Conservation (phyloP, 2,329 filamentous ascomycete genomes). For the Xylariaceae sp. region DNA sequence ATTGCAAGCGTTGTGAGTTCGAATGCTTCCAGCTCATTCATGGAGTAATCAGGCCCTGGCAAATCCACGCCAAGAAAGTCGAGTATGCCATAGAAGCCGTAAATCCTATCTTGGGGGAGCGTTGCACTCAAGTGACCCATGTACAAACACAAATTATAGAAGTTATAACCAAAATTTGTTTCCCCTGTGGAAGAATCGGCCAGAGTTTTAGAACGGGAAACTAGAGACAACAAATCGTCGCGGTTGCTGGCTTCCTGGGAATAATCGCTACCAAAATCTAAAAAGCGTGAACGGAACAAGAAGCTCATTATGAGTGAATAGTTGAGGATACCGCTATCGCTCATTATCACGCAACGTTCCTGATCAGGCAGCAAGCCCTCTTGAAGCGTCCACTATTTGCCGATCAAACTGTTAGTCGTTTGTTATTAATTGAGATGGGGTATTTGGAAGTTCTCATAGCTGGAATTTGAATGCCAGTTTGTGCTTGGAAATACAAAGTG, state of each 20-base stretch:
- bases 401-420: not conserved
- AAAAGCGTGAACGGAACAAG: not conserved
- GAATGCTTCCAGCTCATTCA: not conserved
- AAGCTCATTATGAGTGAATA: not conserved
- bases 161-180: not conserved
- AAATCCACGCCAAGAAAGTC: not conserved
- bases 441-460: not conserved
- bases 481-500: not conserved
- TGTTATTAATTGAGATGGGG: not conserved
- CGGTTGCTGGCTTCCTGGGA: too few species aligned
- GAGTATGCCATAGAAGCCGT: slow-evolving; percentile 2
- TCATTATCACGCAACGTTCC: not conserved
- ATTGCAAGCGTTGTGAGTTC: not conserved
- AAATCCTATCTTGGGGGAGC: slow-evolving; percentile 4
- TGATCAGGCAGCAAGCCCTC: not conserved
- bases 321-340: not conserved
- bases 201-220: not conserved
- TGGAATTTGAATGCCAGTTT: not conserved
- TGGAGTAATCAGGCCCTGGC: not conserved
- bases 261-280: not conserved
- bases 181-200: not conserved
- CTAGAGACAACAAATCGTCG: not conserved
- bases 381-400: not conserved
- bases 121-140: not conserved
- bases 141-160: not conserved